Conservation (phyloP, 1,284 basidiomycete species). For the Austroboletus niveus region DNA sequence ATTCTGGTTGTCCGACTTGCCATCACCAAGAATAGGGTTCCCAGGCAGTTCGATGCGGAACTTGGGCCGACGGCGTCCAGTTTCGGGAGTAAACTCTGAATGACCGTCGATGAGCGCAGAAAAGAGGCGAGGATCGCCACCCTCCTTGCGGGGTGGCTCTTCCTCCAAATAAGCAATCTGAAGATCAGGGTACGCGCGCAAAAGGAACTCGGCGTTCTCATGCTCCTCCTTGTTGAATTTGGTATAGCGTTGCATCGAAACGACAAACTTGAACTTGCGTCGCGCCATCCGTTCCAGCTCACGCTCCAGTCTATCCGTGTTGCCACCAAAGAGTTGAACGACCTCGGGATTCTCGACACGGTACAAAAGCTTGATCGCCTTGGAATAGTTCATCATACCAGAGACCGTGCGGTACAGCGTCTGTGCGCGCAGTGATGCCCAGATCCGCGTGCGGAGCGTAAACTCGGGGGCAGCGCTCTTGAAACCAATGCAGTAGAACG, state of each 20-base stretch:
- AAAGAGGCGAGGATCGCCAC: constrained; percentile 88
- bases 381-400: constrained; percentile 99
- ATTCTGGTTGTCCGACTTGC: constrained; percentile 99
- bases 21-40: constrained; percentile 98
- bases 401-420: constrained; percentile 99
- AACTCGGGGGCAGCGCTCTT: constrained; percentile 99
- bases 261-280: constrained; percentile 98
- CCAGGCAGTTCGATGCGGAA: constrained; percentile 98
- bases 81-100: constrained; percentile 89
- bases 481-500: constrained; percentile 99
- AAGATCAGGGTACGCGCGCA: constrained; percentile 97
- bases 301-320: constrained; percentile 94
- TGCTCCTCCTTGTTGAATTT: constrained; percentile 99
- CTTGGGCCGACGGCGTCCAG: constrained; percentile 92
- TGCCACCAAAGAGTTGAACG: constrained; percentile 94
- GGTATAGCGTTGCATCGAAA: constrained; percentile 99
- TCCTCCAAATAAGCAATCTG: constrained; percentile 99
- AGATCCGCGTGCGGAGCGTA: constrained; percentile 98
- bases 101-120: constrained; percentile 97
- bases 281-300: constrained; percentile 97
- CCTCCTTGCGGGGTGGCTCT: constrained; percentile 64
- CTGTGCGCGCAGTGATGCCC: constrained; percentile 98
- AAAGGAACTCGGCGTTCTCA: constrained; percentile 97
- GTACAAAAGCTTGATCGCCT: constrained; percentile 98
- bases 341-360: constrained; percentile 99